These are phyloP conservation scores for barrel medic (Medicago truncatula) DNA, from an alignment of 306 rosid genomes.

Conservation along the genomic window DNA sequence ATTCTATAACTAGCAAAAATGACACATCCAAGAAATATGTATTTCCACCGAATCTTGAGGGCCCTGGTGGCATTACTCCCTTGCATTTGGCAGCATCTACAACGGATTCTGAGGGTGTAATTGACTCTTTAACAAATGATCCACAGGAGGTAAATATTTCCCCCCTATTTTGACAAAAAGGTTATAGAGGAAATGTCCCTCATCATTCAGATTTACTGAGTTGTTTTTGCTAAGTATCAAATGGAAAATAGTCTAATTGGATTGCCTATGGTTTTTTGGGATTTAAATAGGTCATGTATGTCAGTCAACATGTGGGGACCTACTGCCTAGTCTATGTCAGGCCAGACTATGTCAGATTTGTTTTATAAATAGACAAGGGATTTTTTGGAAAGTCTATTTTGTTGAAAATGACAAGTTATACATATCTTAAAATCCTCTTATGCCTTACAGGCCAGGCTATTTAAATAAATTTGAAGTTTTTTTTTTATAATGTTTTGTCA, in stretches of 20 bases:
- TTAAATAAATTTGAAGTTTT: background rate
- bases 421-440: background rate
- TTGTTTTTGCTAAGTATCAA: background rate
- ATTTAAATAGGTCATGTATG: background rate
- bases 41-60: slow-evolving; percentile 79
- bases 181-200: slow-evolving; percentile 16
- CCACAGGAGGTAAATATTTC: slow-evolving; percentile 72
- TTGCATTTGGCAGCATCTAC: slow-evolving; percentile 91
- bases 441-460: background rate
- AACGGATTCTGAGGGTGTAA: slow-evolving; percentile 61
- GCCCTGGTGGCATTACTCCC: slow-evolving; percentile 85
- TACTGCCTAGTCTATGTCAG: background rate
- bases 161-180: background rate
- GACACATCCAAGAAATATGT: slow-evolving; percentile 55
- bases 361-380: background rate
- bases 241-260: slow-evolving; percentile 9
- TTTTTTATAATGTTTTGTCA: background rate
- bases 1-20: slow-evolving; percentile 49
- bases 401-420: background rate
- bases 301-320: background rate
- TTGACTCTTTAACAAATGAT: slow-evolving; percentile 82
- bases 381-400: background rate
- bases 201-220: slow-evolving; percentile 6
- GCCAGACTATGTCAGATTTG: background rate
- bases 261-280: slow-evolving; percentile 17